These are phyloP conservation scores for Penicillium sp. DNA, from an alignment of 2,329 filamentous ascomycete species.

Conservation along the genomic window DNA sequence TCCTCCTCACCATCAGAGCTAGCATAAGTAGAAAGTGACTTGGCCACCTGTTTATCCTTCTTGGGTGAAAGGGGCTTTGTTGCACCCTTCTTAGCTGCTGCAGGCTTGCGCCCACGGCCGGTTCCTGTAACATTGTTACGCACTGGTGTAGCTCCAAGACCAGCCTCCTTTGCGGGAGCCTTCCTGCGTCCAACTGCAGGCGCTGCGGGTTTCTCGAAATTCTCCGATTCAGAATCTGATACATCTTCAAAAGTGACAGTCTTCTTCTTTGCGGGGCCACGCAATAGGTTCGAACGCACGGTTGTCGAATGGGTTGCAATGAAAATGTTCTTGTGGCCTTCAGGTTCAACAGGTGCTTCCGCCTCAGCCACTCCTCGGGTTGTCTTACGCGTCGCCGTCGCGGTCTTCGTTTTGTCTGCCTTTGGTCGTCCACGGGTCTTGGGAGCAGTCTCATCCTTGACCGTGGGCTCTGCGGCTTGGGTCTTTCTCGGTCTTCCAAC, in stretches of 20 bases:
- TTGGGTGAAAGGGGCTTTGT: conserved; percentile 48
- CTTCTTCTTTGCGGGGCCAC: conserved; percentile 41
- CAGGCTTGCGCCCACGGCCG: conserved; percentile 32
- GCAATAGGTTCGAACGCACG: conserved; percentile 31
- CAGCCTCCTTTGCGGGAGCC: conserved; percentile 28
- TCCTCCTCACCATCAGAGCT: conserved; percentile 46
- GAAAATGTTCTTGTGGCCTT: conserved; percentile 23
- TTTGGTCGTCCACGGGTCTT: conserved; percentile 34
- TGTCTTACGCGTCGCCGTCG: conserved; percentile 12
- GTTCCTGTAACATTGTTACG: conserved; percentile 39
- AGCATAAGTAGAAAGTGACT: conserved; percentile 36
- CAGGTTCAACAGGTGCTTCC: conserved; percentile 6
- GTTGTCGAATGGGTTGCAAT: conserved; percentile 31
- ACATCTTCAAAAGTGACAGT: conserved; percentile 50
- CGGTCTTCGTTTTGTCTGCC: conserved; percentile 18
- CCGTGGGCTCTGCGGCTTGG: conserved; percentile 6
- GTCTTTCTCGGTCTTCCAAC: conserved; percentile 22
- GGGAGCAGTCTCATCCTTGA: conserved; percentile 16
- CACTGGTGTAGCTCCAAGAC: conserved; percentile 47
- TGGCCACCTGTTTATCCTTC: conserved; percentile 49
- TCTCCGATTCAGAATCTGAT: conserved; percentile 42
- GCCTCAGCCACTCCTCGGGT: conserved; percentile 10
- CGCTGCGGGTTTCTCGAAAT: conserved; percentile 32
- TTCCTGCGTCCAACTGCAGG: conserved; percentile 25
- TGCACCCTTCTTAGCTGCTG: conserved; percentile 29